phyloP scores from a whole-genome alignment of 306 rosid species.

The Begonia fuchsioides region DNA sequence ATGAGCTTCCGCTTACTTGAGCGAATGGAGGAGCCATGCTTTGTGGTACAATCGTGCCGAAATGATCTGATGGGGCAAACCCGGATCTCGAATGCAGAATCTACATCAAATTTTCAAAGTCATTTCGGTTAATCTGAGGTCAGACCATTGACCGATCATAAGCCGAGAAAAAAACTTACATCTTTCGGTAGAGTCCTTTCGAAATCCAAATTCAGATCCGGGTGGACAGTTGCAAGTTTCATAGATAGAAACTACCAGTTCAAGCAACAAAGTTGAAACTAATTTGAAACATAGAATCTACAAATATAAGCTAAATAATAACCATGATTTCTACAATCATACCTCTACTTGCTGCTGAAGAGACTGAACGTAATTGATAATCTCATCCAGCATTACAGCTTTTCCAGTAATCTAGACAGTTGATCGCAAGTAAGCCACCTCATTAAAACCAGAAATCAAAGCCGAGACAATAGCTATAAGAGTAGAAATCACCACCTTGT shows the following conservation, averaged over 20 bases:
- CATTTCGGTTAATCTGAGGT: neutral
- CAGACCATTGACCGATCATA: neutral
- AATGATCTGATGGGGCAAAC: slow-evolving; percentile 44
- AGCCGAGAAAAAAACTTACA: slow-evolving; percentile 30
- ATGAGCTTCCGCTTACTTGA: slow-evolving; percentile 37
- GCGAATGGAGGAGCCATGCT: slow-evolving; percentile 59
- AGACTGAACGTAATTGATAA: slow-evolving; percentile 93
- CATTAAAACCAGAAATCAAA: neutral
- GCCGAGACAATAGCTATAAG: neutral
- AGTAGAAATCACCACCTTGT: slow-evolving; percentile 41
- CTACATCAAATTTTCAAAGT: slow-evolving; percentile 17
- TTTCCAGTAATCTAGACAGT: slow-evolving; percentile 76
- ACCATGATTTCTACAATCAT: slow-evolving; percentile 2
- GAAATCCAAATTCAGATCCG: slow-evolving; percentile 67
- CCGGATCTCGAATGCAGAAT: slow-evolving; percentile 58
- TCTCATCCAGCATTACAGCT: slow-evolving; percentile 99
- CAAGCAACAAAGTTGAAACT: no score
- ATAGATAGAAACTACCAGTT: slow-evolving; percentile 79
- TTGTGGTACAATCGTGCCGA: slow-evolving; percentile 46
- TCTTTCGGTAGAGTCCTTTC: slow-evolving; percentile 85
- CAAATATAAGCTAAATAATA: neutral
- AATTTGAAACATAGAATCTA: neutral
- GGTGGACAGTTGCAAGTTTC: slow-evolving; percentile 97
- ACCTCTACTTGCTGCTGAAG: slow-evolving; percentile 99
- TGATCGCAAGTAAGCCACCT: neutral